A percentile compares a stretch with the other conserved stretches of the same genome.
Conservation (phyloP, 352 stramenopile genomes). For the Phytopythium ostracodes region DNA sequence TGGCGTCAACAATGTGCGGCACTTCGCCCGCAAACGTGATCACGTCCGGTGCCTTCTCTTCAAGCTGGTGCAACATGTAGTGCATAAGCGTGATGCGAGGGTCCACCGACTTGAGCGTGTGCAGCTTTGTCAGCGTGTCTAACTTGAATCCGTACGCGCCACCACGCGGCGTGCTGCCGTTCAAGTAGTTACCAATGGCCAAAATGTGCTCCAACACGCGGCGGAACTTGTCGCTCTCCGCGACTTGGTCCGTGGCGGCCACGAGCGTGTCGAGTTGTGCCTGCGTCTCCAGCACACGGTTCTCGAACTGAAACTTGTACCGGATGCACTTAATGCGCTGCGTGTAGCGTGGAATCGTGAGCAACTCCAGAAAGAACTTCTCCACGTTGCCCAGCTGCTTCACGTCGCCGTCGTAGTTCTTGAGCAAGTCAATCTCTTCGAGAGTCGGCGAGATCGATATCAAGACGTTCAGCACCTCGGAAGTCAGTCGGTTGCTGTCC, state of each 20-base stretch:
- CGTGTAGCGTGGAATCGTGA: slow-evolving; percentile 84
- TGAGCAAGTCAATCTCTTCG: slow-evolving; percentile 89
- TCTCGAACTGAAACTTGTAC: slow-evolving; percentile 86
- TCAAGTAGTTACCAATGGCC: slow-evolving; percentile 92
- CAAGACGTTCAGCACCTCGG: slow-evolving; percentile 84
- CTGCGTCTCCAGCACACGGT: slow-evolving; percentile 77
- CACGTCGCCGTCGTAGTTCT: slow-evolving; percentile 88
- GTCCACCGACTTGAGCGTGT: slow-evolving; percentile 81
- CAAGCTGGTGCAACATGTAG: slow-evolving; percentile 70
- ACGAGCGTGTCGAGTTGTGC: slow-evolving; percentile 77
- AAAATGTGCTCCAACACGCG: slow-evolving; percentile 80
- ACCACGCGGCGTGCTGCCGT: slow-evolving; percentile 83
- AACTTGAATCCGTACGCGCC: slow-evolving; percentile 91
- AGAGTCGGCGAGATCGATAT: slow-evolving; percentile 86
- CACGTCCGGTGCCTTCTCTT: slow-evolving; percentile 71
- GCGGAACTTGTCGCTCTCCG: slow-evolving; percentile 77
- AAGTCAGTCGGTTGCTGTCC: slow-evolving; percentile 64
- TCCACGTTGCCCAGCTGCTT: slow-evolving; percentile 85
- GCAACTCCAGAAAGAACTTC: slow-evolving; percentile 85
- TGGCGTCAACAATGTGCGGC: slow-evolving; percentile 71
- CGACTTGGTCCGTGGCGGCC: slow-evolving; percentile 78
- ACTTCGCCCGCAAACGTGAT: slow-evolving; percentile 79
- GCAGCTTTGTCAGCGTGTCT: slow-evolving; percentile 87
- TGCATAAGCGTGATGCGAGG: slow-evolving; percentile 80
- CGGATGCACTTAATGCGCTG: slow-evolving; percentile 87